Conservation (phyloP, 306 rosid genomes). For the Cucurbita argyrosperma region DNA sequence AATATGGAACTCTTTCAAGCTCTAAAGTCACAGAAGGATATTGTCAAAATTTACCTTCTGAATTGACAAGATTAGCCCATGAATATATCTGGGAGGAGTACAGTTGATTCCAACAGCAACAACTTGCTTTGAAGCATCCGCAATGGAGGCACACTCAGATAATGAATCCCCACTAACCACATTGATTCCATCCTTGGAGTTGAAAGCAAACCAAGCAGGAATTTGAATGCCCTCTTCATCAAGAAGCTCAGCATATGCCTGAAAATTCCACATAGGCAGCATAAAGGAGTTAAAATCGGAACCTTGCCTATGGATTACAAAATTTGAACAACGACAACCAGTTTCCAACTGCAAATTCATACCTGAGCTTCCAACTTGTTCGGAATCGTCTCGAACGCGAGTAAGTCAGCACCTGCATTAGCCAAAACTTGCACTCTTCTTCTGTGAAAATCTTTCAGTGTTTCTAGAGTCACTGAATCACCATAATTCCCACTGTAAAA, state of each 20-base stretch:
- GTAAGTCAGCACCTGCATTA: conserved; percentile 59
- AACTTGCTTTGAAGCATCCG: conserved; percentile 50
- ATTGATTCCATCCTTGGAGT: conserved; percentile 56
- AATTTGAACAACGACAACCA: not conserved
- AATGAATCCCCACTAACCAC: conserved; percentile 71
- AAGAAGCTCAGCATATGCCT: conserved; percentile 72
- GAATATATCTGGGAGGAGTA: conserved; percentile 75
- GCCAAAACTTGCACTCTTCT: conserved; percentile 68
- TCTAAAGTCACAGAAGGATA: not conserved
- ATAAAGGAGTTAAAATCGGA: not conserved
- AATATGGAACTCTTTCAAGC: not conserved
- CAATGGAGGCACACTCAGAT: conserved; percentile 54
- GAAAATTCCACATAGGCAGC: conserved; percentile 8
- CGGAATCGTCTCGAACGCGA: conserved; percentile 86
- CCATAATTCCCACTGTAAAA: conserved; percentile 61
- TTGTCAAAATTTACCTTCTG: conserved; percentile 21
- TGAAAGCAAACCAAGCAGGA: conserved; percentile 86
- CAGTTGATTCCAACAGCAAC: conserved; percentile 81
- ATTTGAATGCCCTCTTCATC: conserved; percentile 59
- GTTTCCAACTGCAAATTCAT: not conserved
- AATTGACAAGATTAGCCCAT: conserved; percentile 44
- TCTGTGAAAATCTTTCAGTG: conserved; percentile 64
- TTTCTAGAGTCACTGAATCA: conserved; percentile 38
- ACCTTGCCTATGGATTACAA: not conserved
- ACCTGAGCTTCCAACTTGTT: conserved; percentile 76